phyloP scores from a whole-genome alignment of 805 yeast species.

The Saccharomycopsis selenospora region DNA sequence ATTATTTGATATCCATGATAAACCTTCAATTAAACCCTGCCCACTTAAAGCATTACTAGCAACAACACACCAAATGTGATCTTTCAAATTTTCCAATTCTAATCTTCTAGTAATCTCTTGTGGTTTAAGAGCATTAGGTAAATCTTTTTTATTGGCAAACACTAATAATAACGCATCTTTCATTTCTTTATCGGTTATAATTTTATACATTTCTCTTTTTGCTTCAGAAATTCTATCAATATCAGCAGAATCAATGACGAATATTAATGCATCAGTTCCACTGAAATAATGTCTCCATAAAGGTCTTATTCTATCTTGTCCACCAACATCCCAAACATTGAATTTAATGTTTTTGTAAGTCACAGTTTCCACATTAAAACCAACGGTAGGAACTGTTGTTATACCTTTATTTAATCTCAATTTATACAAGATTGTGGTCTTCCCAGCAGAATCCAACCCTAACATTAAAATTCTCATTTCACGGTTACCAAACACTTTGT shows the following conservation, averaged over 20 bases:
- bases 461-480: conserved; percentile 73
- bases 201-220: conserved; percentile 66
- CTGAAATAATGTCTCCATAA: conserved; percentile 94
- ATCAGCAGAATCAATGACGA: conserved; percentile 83
- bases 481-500: conserved; percentile 44
- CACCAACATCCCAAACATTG: conserved; percentile 95
- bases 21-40: conserved; percentile 80
- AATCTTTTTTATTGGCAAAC: conserved; percentile 85
- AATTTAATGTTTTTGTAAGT: conserved; percentile 74
- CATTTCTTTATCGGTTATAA: conserved; percentile 78
- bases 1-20: conserved; percentile 77
- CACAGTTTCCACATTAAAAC: conserved; percentile 86
- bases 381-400: conserved; percentile 87
- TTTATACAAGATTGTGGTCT: conserved; percentile 80
- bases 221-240: conserved; percentile 66
- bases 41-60: conserved; percentile 89
- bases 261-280: conserved; percentile 85
- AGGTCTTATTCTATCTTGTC: conserved; percentile 86
- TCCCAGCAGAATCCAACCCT: conserved; percentile 91
- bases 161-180: conserved; percentile 71
- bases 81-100: conserved; percentile 50
- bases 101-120: conserved; percentile 71
- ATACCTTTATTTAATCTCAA: conserved; percentile 67
- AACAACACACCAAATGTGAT: conserved; percentile 83
- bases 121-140: conserved; percentile 64